Conservation (phyloP, 2,329 filamentous ascomycete genomes). For the Aspergillus texensis region DNA sequence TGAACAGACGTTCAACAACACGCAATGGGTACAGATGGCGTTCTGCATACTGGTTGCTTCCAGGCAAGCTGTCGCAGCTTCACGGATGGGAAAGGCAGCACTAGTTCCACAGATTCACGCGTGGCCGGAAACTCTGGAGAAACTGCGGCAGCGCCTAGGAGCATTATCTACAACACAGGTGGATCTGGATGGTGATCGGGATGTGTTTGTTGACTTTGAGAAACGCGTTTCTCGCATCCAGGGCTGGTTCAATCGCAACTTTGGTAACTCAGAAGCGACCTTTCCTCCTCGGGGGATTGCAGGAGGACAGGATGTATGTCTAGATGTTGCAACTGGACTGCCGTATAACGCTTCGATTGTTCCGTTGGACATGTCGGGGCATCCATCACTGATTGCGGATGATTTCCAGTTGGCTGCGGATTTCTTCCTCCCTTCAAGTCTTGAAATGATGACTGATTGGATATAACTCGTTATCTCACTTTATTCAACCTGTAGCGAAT, state of each 20-base stretch:
- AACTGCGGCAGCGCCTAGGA: background rate
- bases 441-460: slow-evolving; percentile 2
- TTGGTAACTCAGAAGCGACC: background rate
- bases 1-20: slow-evolving; percentile 41
- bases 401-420: background rate
- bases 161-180: background rate
- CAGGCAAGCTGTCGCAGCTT: slow-evolving; percentile 9
- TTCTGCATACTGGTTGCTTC: slow-evolving; percentile 31
- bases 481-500: background rate
- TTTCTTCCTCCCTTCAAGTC: background rate
- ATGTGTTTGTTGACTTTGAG: background rate
- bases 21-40: slow-evolving; percentile 45
- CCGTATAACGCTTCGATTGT: background rate
- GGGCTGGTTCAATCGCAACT: background rate
- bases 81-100: background rate
- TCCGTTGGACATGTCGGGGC: no score
- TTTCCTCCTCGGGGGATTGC: background rate
- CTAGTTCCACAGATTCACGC: background rate
- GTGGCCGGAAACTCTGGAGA: background rate
- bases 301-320: background rate
- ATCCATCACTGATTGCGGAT: background rate
- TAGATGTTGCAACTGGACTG: background rate
- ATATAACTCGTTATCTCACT: background rate
- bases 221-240: background rate
- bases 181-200: background rate